Percentiles rank a stretch among this genome's conserved stretches.
phyloP scores from a whole-genome alignment of 1,284 basidiomycete genomes.

The Heliocybe sulcata region DNA sequence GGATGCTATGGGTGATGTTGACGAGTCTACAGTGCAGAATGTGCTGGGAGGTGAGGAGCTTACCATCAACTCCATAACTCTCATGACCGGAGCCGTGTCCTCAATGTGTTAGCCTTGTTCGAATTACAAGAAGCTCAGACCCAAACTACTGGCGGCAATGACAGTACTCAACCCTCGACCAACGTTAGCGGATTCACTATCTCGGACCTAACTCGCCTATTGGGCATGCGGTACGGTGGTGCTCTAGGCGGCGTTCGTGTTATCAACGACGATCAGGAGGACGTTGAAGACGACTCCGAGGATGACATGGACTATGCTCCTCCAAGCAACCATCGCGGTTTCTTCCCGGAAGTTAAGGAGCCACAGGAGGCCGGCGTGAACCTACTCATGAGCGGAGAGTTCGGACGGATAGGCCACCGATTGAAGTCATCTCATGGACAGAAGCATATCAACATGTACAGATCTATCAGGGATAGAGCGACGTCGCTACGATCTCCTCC shows the following conservation, averaged over 20 bases:
- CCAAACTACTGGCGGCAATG: not conserved
- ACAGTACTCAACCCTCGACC: not conserved
- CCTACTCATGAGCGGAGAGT: constrained; percentile 78
- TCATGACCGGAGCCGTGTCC: not conserved
- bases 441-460: not conserved
- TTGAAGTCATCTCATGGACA: constrained; percentile 23
- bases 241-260: not conserved
- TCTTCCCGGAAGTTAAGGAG: constrained; percentile 43
- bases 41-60: not conserved
- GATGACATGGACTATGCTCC: constrained; percentile 8
- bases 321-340: too few relatives aligned
- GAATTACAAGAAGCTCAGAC: not conserved
- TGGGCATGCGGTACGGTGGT: not conserved
- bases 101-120: not conserved
- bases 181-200: not conserved
- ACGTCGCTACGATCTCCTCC: constrained; percentile 28
- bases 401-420: constrained; percentile 63
- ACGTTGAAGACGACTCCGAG: constrained; percentile 19
- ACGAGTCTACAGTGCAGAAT: not conserved
- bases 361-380: constrained; percentile 69
- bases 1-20: not conserved
- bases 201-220: not conserved
- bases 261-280: constrained; percentile 15
- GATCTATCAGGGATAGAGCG: constrained; percentile 20
- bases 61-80: not conserved